These are phyloP conservation scores for Fraxinus nigra DNA, from an alignment of 305 asterid genomes.

Conservation along the genomic window DNA sequence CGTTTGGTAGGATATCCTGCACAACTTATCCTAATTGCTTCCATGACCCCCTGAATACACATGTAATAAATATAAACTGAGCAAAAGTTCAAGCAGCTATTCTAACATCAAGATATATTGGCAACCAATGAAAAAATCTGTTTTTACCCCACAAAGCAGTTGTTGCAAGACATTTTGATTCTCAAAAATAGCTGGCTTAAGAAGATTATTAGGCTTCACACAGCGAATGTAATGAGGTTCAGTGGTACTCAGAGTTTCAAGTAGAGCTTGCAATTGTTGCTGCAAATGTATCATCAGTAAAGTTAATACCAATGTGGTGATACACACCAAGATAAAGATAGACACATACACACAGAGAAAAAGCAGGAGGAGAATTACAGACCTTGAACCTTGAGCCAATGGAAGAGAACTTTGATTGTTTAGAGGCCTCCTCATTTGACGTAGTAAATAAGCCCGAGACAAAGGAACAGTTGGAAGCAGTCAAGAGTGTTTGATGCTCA, in stretches of 20 bases:
- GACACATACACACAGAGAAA: neutral
- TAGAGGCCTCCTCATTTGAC: slow-evolving; percentile 76
- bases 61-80: slow-evolving; percentile 11
- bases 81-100: slow-evolving; percentile 10
- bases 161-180: slow-evolving; percentile 95
- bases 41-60: slow-evolving; percentile 88
- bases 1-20: slow-evolving; percentile 98
- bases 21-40: slow-evolving; percentile 96
- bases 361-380: slow-evolving; percentile 3
- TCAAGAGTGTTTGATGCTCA: slow-evolving; percentile 91
- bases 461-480: slow-evolving; percentile 79
- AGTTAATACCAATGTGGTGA: slow-evolving; percentile 17
- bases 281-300: slow-evolving; percentile 41
- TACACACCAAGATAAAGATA: neutral
- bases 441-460: slow-evolving; percentile 74
- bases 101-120: slow-evolving; percentile 10
- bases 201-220: slow-evolving; percentile 95
- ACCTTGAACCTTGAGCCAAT: slow-evolving; percentile 97
- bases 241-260: slow-evolving; percentile 78
- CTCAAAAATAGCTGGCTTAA: slow-evolving; percentile 95
- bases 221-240: slow-evolving; percentile 97
- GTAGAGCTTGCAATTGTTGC: slow-evolving; percentile 91
- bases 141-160: slow-evolving; percentile 92
- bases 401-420: slow-evolving; percentile 92
- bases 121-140: slow-evolving; percentile 16